These are phyloP conservation scores for Leersia perrieri DNA, from an alignment of 176 grass and related monocot species.

Conservation along the genomic window DNA sequence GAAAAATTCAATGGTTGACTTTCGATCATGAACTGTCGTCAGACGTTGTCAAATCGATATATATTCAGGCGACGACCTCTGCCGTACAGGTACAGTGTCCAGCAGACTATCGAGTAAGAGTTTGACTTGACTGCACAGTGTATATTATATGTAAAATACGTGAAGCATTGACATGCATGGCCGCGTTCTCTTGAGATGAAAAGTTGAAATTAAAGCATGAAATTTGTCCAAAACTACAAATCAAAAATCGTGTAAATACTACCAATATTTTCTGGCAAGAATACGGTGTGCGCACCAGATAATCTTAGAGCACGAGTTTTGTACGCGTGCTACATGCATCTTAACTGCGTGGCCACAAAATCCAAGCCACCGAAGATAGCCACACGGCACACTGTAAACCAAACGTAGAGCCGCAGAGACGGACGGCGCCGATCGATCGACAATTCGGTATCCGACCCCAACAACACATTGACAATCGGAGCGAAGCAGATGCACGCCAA, in stretches of 20 bases:
- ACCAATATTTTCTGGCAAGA: not conserved
- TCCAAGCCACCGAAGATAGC: not conserved
- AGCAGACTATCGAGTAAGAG: not conserved
- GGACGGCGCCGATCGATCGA: not conserved
- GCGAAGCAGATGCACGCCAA: not conserved
- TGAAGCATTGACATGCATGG: not conserved
- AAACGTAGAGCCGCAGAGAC: not conserved
- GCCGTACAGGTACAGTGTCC: not conserved
- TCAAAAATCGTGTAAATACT: not conserved
- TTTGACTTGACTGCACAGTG: constrained; percentile 18
- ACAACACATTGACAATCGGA: not conserved
- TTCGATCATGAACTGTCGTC: constrained; percentile 17
- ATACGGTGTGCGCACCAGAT: not conserved
- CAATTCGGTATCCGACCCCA: not conserved
- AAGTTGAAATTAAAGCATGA: not conserved
- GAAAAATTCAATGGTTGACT: constrained; percentile 42
- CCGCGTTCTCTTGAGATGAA: not conserved
- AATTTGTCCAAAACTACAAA: not conserved
- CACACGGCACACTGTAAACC: not conserved
- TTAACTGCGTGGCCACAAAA: not conserved
- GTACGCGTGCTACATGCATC: not conserved
- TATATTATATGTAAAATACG: not conserved
- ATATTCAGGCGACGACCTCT: constrained; percentile 28
- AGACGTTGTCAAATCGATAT: constrained; percentile 16
- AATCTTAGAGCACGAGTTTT: not conserved